Percentiles rank a stretch among this genome's conserved stretches.
phyloP scores from a whole-genome alignment of 441 rosid genomes.

The Adansonia gregorii region DNA sequence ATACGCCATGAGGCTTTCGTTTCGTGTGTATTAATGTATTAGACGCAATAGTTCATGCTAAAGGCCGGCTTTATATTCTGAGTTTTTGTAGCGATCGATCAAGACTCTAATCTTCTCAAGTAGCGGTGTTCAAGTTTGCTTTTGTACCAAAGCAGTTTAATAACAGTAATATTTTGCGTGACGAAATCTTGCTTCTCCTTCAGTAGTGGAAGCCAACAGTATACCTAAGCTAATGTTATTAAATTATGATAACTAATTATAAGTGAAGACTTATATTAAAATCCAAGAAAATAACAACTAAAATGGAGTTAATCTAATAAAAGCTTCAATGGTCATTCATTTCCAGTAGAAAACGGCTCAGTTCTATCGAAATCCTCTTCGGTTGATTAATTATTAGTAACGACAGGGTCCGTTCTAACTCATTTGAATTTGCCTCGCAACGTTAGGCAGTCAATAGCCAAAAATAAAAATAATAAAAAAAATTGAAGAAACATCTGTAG shows the following conservation, averaged over 20 bases:
- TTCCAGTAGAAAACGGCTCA: too few species aligned
- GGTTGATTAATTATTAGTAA: too few species aligned
- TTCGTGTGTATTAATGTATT: not conserved
- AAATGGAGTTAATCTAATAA: too few species aligned
- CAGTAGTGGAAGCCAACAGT: not conserved
- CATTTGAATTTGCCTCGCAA: too few species aligned
- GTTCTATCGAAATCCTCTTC: too few species aligned
- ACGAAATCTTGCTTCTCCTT: not conserved
- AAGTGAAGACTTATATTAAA: not conserved
- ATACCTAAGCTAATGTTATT: not conserved
- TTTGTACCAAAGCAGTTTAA: not conserved
- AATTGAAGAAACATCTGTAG: too few species aligned
- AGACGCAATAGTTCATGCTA: not conserved
- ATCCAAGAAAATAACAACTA: not conserved
- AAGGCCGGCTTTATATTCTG: not conserved
- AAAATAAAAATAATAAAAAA: too few species aligned
- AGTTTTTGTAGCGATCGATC: not conserved
- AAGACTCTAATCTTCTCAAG: not conserved
- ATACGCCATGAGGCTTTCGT: not conserved
- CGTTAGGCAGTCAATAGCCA: too few species aligned
- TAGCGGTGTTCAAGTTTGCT: not conserved
- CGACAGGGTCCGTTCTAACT: too few species aligned
- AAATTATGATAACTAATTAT: not conserved
- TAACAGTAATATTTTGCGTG: not conserved
- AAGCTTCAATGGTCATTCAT: too few species aligned